Conservation (phyloP, 192 early-diverging fungal genomes). For the Gorgonomyces haynaldii region DNA sequence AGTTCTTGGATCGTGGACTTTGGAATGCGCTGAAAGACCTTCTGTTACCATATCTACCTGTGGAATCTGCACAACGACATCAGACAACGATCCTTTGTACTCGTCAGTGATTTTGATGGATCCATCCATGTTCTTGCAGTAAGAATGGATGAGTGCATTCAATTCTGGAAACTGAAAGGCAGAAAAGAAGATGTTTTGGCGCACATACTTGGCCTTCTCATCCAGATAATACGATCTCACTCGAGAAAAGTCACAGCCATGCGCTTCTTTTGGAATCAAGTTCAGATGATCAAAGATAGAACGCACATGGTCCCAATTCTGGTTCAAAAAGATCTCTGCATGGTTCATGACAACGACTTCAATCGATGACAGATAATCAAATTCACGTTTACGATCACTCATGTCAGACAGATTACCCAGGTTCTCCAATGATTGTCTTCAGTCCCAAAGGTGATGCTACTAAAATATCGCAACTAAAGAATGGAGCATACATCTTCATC, state of each 20-base stretch:
- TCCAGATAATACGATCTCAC: slow-evolving; percentile 79
- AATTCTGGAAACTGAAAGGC: slow-evolving; percentile 80
- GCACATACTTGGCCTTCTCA: slow-evolving; percentile 67
- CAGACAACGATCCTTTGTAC: slow-evolving; percentile 54
- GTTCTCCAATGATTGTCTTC: slow-evolving; percentile 70
- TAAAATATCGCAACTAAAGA: slow-evolving; percentile 85
- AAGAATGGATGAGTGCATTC: slow-evolving; percentile 57
- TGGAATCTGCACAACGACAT: slow-evolving; percentile 66
- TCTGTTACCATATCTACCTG: slow-evolving; percentile 37
- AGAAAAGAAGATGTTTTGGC: slow-evolving; percentile 80
- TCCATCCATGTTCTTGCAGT: slow-evolving; percentile 48
- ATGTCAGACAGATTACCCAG: slow-evolving; percentile 37
- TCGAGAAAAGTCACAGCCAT: slow-evolving; percentile 92
- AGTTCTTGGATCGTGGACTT: slow-evolving; percentile 41
- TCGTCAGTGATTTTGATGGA: slow-evolving; percentile 32
- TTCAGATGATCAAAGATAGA: slow-evolving; percentile 79
- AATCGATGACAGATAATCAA: slow-evolving; percentile 88
- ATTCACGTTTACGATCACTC: slow-evolving; percentile 79
- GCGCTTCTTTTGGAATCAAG: slow-evolving; percentile 75
- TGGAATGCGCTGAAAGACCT: slow-evolving; percentile 65
- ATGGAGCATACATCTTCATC: slow-evolving; percentile 76
- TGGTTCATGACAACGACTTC: slow-evolving; percentile 83
- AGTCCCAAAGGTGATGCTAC: slow-evolving; percentile 87
- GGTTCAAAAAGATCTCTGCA: slow-evolving; percentile 81
- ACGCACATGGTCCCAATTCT: slow-evolving; percentile 95